Conservation (phyloP, 495 filamentous ascomycete genomes). For the Amphirosellinia nigrospora region DNA sequence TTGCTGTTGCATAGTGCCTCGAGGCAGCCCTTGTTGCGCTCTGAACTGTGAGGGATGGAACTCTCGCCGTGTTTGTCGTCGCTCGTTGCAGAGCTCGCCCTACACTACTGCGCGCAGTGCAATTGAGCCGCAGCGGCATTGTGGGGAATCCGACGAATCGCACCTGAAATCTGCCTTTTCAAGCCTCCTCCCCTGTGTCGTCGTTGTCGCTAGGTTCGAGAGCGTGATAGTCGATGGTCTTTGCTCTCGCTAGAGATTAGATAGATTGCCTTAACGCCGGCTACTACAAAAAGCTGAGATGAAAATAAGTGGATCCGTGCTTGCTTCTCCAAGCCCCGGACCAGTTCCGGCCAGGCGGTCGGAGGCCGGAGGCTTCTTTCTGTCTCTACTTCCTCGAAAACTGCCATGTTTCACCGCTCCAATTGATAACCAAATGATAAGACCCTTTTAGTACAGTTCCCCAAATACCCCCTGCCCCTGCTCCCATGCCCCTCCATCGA, state of each 20-base stretch:
- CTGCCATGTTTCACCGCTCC: constrained; percentile 15
- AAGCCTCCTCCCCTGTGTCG: neutral
- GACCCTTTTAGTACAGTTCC: neutral
- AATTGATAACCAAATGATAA: constrained; percentile 11
- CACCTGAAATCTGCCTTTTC: neutral
- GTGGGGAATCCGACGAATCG: neutral
- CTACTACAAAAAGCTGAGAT: constrained; percentile 2
- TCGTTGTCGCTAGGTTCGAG: neutral
- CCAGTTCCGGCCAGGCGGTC: neutral
- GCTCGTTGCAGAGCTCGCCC: constrained; percentile 33
- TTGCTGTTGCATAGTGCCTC: constrained; percentile 46
- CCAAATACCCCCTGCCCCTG: neutral
- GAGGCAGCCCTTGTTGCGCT: constrained; percentile 30
- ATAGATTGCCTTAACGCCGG: no score
- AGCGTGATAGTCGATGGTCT: neutral
- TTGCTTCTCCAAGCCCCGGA: neutral
- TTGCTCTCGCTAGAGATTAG: neutral
- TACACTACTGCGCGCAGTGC: constrained; percentile 33
- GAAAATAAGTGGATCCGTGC: constrained; percentile 23
- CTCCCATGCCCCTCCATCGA: constrained; percentile 15
- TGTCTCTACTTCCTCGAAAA: neutral
- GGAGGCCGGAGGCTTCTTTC: constrained; percentile 11
- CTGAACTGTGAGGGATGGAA: constrained; percentile 25
- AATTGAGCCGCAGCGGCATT: constrained; percentile 37
- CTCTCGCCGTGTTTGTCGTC: constrained; percentile 23